phyloP scores from a whole-genome alignment of 2,329 filamentous ascomycete species.

The Plectosphaerella plurivora region DNA sequence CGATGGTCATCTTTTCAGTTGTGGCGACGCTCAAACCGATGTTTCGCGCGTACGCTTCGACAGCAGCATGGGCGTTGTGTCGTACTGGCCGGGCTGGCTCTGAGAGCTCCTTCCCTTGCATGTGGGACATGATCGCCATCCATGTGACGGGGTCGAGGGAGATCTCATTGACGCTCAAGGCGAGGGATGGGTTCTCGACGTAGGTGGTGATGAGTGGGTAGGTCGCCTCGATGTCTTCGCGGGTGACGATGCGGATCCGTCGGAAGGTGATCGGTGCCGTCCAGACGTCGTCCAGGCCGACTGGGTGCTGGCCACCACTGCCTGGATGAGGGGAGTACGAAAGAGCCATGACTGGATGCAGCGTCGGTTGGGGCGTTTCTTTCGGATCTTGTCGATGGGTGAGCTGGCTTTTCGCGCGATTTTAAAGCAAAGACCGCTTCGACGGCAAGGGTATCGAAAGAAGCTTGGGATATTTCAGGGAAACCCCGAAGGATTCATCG shows the following conservation, averaged over 20 bases:
- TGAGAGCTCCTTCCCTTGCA: neutral
- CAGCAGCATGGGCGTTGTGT: neutral
- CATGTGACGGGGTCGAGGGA: neutral
- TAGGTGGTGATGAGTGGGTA: slow-evolving; percentile 4
- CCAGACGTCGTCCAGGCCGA: neutral
- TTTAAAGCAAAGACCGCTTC: too few species aligned
- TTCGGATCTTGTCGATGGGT: too few species aligned
- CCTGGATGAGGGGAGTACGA: too few species aligned
- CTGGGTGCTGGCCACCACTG: too few species aligned
- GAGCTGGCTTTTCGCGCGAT: too few species aligned
- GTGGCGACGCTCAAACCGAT: neutral
- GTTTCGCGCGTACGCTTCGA: neutral
- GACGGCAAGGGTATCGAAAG: too few species aligned
- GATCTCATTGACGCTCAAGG: slow-evolving; percentile 1
- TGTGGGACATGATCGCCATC: neutral
- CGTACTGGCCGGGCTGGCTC: neutral
- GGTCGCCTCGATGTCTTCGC: slow-evolving; percentile 1
- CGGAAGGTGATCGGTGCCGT: neutral
- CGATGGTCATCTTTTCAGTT: neutral
- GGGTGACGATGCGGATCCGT: slow-evolving; percentile 5
- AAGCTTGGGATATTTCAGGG: too few species aligned
- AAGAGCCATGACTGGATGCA: too few species aligned
- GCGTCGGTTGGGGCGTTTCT: too few species aligned
- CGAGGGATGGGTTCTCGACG: neutral
- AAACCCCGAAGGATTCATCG: too few species aligned